Conservation (phyloP, 2,329 filamentous ascomycete genomes). For the Fusarium xyrophilum region DNA sequence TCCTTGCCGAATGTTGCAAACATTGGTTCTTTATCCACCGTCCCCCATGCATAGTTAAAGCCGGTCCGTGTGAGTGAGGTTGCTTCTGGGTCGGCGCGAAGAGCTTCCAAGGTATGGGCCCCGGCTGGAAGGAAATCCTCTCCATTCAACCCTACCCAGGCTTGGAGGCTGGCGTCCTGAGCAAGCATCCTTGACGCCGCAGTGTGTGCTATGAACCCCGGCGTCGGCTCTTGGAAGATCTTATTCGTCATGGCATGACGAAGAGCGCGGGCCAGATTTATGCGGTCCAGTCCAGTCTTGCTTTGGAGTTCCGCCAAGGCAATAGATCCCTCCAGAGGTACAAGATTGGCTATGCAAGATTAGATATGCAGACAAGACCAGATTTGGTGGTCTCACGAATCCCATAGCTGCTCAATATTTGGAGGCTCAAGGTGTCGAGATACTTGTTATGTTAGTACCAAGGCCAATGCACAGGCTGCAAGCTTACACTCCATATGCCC, state of each 20-base stretch:
- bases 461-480: not conserved
- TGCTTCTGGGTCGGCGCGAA: constrained; percentile 55
- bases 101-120: constrained; percentile 54
- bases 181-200: constrained; percentile 60
- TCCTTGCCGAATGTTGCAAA: constrained; percentile 61
- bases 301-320: constrained; percentile 54
- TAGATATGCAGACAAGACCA: not conserved
- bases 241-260: constrained; percentile 65
- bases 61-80: constrained; percentile 56
- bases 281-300: constrained; percentile 55
- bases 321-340: constrained; percentile 56
- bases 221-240: constrained; percentile 60
- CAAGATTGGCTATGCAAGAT: constrained; percentile 52
- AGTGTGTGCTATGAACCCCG: constrained; percentile 62
- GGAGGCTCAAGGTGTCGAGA: constrained; percentile 58
- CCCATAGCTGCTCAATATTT: constrained; percentile 58
- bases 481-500: constrained; percentile 59
- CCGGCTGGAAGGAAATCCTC: constrained; percentile 62
- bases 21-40: constrained; percentile 59
- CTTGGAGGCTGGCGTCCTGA: constrained; percentile 55
- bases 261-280: constrained; percentile 59
- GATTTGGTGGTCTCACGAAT: constrained; percentile 50
- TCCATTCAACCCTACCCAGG: constrained; percentile 63
- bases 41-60: constrained; percentile 60
- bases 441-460: constrained; percentile 47